Conservation (phyloP, 176 grass and related monocot genomes). For the Musa itinerans region DNA sequence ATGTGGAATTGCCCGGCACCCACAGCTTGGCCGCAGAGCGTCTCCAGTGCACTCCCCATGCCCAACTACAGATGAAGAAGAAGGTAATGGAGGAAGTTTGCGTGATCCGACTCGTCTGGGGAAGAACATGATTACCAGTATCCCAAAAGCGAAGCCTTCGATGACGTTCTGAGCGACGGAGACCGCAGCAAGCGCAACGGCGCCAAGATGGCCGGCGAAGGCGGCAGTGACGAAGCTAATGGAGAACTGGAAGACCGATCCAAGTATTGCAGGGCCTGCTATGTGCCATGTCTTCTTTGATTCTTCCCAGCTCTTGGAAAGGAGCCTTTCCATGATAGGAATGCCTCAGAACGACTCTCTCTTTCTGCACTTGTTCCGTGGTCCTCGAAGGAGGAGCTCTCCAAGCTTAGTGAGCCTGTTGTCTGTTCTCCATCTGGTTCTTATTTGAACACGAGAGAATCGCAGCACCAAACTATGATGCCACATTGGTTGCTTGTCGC, state of each 20-base stretch:
- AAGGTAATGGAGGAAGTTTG: background rate
- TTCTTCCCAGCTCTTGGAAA: conserved; percentile 44
- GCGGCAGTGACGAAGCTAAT: conserved; percentile 57
- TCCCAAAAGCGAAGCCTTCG: conserved; percentile 48
- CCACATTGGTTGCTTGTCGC: no score
- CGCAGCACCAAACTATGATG: no score
- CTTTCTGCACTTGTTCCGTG: no score
- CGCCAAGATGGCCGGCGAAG: conserved; percentile 62
- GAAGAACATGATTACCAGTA: conserved; percentile 1
- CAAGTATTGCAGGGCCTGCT: conserved; percentile 63
- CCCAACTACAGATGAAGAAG: conserved; percentile 28
- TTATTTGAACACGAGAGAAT: no score
- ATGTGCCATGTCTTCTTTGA: conserved; percentile 70
- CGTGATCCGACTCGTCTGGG: no score
- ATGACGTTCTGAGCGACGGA: conserved; percentile 56
- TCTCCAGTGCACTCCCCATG: conserved; percentile 29
- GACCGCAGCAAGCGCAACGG: conserved; percentile 59
- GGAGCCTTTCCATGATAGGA: conserved; percentile 24
- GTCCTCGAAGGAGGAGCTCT: no score
- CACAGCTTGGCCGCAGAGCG: conserved; percentile 14
- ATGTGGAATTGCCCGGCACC: conserved; percentile 13
- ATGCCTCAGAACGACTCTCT: no score
- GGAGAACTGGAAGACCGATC: conserved; percentile 69
- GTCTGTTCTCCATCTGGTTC: no score
- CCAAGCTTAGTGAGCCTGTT: no score